These are phyloP conservation scores for Pseudogymnoascus destructans DNA, from an alignment of 2,329 filamentous ascomycete species.

Conservation along the genomic window DNA sequence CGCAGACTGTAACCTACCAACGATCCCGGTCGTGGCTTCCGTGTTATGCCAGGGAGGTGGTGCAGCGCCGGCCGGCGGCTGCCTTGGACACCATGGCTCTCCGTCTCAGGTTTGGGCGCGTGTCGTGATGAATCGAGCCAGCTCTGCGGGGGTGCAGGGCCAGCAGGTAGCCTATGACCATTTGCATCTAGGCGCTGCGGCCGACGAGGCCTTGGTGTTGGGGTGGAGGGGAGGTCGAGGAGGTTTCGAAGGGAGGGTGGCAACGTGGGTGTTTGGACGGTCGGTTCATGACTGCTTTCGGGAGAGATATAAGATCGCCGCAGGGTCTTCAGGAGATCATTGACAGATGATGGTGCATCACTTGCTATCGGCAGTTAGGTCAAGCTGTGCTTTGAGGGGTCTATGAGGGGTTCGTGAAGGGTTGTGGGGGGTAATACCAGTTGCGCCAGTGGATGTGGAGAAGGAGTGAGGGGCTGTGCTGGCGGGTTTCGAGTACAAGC, in stretches of 20 bases:
- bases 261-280: conserved; percentile 34
- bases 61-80: conserved; percentile 21
- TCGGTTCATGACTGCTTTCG: conserved; percentile 23
- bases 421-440: conserved; percentile 17
- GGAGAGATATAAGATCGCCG: conserved; percentile 34
- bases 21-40: conserved; percentile 26
- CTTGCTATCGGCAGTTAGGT: conserved; percentile 16
- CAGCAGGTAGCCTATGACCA: conserved; percentile 41
- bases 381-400: not conserved
- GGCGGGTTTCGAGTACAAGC: conserved; percentile 44
- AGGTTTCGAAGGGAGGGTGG: conserved; percentile 46
- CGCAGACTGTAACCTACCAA: conserved; percentile 39
- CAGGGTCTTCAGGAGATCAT: conserved; percentile 45
- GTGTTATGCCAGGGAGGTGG: conserved; percentile 30
- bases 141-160: conserved; percentile 45
- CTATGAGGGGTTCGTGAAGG: not conserved
- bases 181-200: conserved; percentile 29
- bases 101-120: conserved; percentile 15
- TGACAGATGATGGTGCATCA: conserved; percentile 35
- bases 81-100: conserved; percentile 10
- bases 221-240: conserved; percentile 45
- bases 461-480: conserved; percentile 40
- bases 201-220: conserved; percentile 35
- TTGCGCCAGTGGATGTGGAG: conserved; percentile 27
- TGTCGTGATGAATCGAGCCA: conserved; percentile 34